Evolutionary conservation across 2,329 filamentous ascomycete genomes (phyloP).

Genomic region (Rhexocercosporidium sp.): DNA sequence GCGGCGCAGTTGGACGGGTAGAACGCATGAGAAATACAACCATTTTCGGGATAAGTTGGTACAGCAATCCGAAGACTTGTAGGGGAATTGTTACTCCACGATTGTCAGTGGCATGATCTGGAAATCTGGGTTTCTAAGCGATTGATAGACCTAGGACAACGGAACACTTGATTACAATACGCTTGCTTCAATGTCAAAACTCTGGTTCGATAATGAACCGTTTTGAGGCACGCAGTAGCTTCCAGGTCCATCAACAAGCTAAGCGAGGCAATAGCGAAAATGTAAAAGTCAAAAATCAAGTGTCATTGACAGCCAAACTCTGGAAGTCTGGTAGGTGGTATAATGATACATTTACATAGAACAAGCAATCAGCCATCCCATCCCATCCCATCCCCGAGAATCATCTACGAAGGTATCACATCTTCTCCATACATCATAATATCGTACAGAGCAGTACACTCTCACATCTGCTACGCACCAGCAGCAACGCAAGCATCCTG

Average conservation of each 20-base stretch:
- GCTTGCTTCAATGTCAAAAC: too few relatives aligned
- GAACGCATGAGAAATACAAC: too few relatives aligned
- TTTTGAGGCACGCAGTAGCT: too few relatives aligned
- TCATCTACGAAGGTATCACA: constrained; percentile 6
- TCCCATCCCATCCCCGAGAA: background rate
- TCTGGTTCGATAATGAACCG: too few relatives aligned
- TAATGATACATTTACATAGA: constrained; percentile 25
- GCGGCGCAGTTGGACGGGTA: too few relatives aligned
- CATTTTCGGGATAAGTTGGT: too few relatives aligned
- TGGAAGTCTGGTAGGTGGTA: constrained; percentile 13
- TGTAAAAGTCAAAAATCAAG: constrained; percentile 1
- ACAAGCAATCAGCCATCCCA: constrained; percentile 2
- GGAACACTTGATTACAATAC: background rate
- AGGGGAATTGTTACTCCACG: too few relatives aligned
- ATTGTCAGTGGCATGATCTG: too few relatives aligned
- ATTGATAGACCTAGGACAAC: too few relatives aligned
- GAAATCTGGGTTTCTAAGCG: too few relatives aligned
- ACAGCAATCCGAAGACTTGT: too few relatives aligned
- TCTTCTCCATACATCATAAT: background rate
- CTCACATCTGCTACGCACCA: constrained; percentile 4
- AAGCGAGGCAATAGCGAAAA: background rate
- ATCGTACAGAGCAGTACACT: background rate
- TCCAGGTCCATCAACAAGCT: too few relatives aligned
- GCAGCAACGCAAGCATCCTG: constrained; percentile 29
- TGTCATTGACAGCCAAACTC: constrained; percentile 10